Base-by-base conservation (phyloP, 2,329 filamentous ascomycete genomes). In the Tolypocladium tropicale region DNA sequence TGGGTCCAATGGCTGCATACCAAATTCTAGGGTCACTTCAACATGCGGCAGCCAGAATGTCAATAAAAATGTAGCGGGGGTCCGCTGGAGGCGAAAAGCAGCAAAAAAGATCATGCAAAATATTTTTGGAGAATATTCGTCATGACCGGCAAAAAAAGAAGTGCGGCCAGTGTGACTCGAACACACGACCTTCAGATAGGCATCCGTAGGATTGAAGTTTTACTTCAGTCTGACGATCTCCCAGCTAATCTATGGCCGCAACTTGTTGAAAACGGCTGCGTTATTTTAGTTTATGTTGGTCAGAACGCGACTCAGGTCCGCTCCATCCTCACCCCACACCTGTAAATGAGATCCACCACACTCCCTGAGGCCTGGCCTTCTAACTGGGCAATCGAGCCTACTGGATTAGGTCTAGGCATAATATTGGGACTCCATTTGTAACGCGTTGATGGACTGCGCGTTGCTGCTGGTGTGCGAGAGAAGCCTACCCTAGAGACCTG, bases 111-210 rank as follows among this genome's bases (percentile, higher is more conserved):
- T 18, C 39, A 2, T 33, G n/a, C 4, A 23, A 32, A 39, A 18
- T 18, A 23, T 12, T 4, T 56, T 59, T 18, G 18, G 6, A n/a
- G n/a, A n/a, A n/a, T n/a, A n/a, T n/a, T n/a, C n/a, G n/a, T n/a
- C n/a, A n/a, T n/a, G n/a, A n/a, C 46, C 18, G 10, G 11, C 61
- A 61, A 61, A 62, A 63, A 63, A 57, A 21, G 49, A 32, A n/a
- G n/a, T 65, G 63, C 62, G 62, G 61, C 59, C 63, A 64, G 62
- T 65, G 63, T 65, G 63, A 62, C 62, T 65, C 63, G 63, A 65
- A 65, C 63, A 65, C 63, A 65, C 62, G 63, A 64, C 63, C 63
- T 65, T 65, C 62, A 65, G 62, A 64, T 64, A 64, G 58, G 60
- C 51, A 61, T 62, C 60, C 62, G 61, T 61, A 60, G 61, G 62